A percentile compares a stretch with the other conserved stretches of the same genome.
These are phyloP conservation scores for Davidsoniella virescens DNA, from an alignment of 2,329 filamentous ascomycete species.

Conservation along the genomic window DNA sequence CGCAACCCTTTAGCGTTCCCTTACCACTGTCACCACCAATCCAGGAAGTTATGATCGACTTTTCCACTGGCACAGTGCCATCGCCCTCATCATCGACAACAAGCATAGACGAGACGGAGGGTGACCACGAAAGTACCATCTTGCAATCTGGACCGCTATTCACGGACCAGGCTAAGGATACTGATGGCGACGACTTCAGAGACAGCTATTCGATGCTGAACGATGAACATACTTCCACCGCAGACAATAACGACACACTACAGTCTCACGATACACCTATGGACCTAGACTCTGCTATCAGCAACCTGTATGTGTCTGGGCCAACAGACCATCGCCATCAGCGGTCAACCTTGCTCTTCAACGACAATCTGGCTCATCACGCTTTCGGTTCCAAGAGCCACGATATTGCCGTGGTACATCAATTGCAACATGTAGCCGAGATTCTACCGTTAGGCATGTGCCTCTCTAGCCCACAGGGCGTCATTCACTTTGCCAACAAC, in stretches of 20 bases:
- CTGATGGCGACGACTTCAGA: background rate
- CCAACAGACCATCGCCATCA: background rate
- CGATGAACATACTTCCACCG: background rate
- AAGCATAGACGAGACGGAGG: conserved; percentile 4
- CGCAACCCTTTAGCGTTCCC: background rate
- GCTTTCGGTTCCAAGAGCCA: background rate
- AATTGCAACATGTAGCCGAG: conserved; percentile 55
- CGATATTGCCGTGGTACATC: conserved; percentile 23
- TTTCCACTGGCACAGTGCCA: background rate
- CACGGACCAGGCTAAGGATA: background rate
- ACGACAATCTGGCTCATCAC: background rate
- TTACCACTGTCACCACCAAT: conserved; percentile 7
- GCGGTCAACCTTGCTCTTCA: background rate
- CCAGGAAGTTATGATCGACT: conserved; percentile 10
- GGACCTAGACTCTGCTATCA: background rate
- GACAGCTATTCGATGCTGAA: background rate
- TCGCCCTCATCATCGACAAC: conserved; percentile 9
- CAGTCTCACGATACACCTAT: background rate
- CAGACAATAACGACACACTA: too few relatives aligned
- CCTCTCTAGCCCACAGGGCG: conserved; percentile 47
- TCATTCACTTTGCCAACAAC: conserved; percentile 55
- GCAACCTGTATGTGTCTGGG: background rate
- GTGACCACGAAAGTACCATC: conserved; percentile 2
- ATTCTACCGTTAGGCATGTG: conserved; percentile 61
- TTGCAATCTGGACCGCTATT: background rate